Base-by-base conservation (phyloP, 2,329 filamentous ascomycete species). In the Graphilbum sp. region DNA sequence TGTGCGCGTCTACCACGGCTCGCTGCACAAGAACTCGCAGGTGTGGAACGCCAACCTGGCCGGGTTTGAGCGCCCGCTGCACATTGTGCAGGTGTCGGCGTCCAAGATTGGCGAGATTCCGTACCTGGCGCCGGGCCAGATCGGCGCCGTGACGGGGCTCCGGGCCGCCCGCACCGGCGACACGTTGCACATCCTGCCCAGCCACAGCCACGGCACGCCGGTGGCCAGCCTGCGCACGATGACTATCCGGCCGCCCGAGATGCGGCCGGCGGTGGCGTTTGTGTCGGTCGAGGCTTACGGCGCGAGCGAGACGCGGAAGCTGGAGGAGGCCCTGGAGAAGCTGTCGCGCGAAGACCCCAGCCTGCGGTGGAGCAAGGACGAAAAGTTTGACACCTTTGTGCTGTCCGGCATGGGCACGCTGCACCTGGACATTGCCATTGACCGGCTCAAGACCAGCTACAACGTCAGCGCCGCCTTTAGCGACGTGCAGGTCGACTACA, bases 401-500 rank as follows among this genome's bases (percentile, higher is more conserved):
- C 67, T 98, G 1, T 87, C 87, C 38, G 90, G 90, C 4, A 96
- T 98, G 90, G 90, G 90, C 8, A 85, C 93, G 50, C 69, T 98
- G 21, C 90, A 98, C 56, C 67, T 98, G 1, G 90, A 98, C 50
- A 90, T 98, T 35, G 87, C 88, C 1, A 67, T 85, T 36, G 84
- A 96, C 55, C 74, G 87, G 32, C 72, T 98, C 10, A 75, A 90
- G 46, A 82, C 84, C 37, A 85, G 93, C 51, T 79, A 95, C 59
- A 93, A 90, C 54, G 85, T 69, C 65, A 56, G 94, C 74, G 68
- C 86, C 66, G 44, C 76, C 62, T 94, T 94, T 64, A 87, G 88
- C 12, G 78, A 76, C 38, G 93, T 98, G 44, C 83, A 94, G 49
- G 94, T 98, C 43, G 86, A 92, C 47, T 98, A 96, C 58, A 79